Conservation (phyloP, 2,329 filamentous ascomycete genomes). For the Sclerotinia glacialis region DNA sequence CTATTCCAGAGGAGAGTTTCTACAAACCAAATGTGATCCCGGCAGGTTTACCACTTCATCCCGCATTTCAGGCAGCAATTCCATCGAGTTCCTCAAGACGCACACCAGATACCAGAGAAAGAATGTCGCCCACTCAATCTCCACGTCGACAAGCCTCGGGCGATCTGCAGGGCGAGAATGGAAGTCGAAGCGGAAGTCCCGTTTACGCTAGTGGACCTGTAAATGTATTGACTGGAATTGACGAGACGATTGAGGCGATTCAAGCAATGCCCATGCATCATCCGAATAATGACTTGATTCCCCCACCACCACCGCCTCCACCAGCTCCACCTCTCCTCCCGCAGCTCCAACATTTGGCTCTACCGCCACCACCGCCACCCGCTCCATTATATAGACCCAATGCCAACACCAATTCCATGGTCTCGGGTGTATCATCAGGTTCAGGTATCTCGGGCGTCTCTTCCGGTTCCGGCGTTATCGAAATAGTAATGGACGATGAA, state of each 20-base stretch:
- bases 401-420: constrained; percentile 38
- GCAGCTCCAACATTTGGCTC: constrained; percentile 61
- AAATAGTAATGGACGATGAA: constrained; percentile 59
- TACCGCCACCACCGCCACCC: constrained; percentile 60
- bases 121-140: constrained; percentile 28
- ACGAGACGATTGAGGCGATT: constrained; percentile 45
- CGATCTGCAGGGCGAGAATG: constrained; percentile 33
- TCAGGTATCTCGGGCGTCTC: constrained; percentile 40
- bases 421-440: constrained; percentile 25
- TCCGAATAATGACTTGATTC: constrained; percentile 51
- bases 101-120: constrained; percentile 30
- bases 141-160: constrained; percentile 38
- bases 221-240: constrained; percentile 46
- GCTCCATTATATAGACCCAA: constrained; percentile 51
- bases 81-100: constrained; percentile 39
- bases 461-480: constrained; percentile 57
- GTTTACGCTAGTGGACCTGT: constrained; percentile 30
- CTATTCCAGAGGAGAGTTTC: constrained; percentile 48
- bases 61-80: constrained; percentile 43
- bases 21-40: constrained; percentile 37
- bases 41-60: constrained; percentile 42
- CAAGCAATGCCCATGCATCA: constrained; percentile 39
- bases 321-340: constrained; percentile 53
- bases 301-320: constrained; percentile 53
- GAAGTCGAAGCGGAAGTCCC: constrained; percentile 33